Evolutionary conservation across 345 rosid genomes (phyloP), one percentile per base, ranked within the genome.

Genomic region (Ceriops tagal): DNA sequence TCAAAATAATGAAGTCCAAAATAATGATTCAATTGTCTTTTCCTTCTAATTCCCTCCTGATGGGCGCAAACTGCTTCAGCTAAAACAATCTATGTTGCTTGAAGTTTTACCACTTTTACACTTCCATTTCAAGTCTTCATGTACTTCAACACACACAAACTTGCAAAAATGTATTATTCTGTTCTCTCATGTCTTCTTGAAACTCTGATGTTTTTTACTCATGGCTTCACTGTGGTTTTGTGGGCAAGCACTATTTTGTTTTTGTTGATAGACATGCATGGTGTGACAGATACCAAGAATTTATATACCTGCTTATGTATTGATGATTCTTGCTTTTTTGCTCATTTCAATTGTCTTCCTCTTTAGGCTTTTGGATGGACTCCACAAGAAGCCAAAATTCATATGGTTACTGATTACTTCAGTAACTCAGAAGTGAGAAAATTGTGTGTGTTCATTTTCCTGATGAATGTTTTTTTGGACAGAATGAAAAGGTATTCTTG

Each of bases 331-430:
- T 52, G 70, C 58, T 6, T 5, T 16, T 66, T 69, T 53, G 22
- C 73, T 69, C 53, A 55, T 56, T 68, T 67, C 30, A 57, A 52
- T 73, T 77, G 77, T 53, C 71, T 73, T 69, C 57, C 66, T 75
- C 53, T 77, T 76, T 79, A 96, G 98, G 77, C 83, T 61, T 96
- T 90, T 86, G 97, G 92, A 47, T 96, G 99, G 99, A 81, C 86
- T 77, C 87, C 92, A 55, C 88, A 88, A 80, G 96, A 92, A 84
- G 98, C 97, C 77, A 89, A 86, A 78, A 64, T 90, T 85, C 97
- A 96, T 77, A 85, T 89, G 99, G 93, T 92, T 82, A 65, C 86
- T 35, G 91, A 92, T 83, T 88, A 86, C 83, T 96, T 96, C 87
- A 88, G 88, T 70, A 73, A 83, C 71, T 82, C 92, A 58, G 99